Evolutionary conservation across 2,329 filamentous ascomycete species (phyloP).

Genomic region (Colletotrichum australisinense): DNA sequence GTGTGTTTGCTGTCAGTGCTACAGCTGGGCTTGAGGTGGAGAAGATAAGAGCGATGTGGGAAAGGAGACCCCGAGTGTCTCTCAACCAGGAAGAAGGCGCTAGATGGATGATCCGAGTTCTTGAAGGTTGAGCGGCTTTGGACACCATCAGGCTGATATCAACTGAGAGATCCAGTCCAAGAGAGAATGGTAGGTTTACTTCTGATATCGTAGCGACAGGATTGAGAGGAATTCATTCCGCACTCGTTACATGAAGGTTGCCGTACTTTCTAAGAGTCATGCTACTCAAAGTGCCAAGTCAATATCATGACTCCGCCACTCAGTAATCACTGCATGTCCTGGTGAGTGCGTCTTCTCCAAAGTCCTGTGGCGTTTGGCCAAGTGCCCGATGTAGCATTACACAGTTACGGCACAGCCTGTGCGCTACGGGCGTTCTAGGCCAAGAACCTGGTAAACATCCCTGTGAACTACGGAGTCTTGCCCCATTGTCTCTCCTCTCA

Average conservation of each 20-base stretch:
- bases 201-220: background rate
- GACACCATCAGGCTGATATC: background rate
- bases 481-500: background rate
- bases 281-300: background rate
- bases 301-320: background rate
- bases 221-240: background rate
- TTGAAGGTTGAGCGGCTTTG: background rate
- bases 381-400: background rate
- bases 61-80: background rate
- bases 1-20: constrained; percentile 10
- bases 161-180: background rate
- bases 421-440: background rate
- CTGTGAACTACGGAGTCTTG: background rate
- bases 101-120: background rate
- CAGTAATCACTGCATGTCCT: background rate
- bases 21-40: background rate
- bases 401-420: background rate
- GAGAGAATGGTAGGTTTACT: background rate
- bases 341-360: background rate
- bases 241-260: background rate
- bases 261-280: background rate
- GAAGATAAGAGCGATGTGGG: background rate
- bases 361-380: background rate
- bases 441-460: background rate
- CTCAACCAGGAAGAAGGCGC: background rate